Conservation (phyloP, 306 rosid genomes). For the Glycine latifolia region DNA sequence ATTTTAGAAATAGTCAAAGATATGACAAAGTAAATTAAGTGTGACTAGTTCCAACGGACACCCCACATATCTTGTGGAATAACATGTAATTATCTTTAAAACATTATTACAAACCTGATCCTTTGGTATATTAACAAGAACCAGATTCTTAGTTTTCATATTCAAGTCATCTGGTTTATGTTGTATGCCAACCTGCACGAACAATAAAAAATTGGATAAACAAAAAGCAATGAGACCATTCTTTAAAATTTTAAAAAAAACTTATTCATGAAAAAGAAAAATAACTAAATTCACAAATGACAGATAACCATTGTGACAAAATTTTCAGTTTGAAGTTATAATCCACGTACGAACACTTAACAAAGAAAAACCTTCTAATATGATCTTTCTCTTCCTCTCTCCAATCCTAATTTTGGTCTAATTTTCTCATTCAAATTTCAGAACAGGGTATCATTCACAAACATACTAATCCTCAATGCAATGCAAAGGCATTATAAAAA, state of each 20-base stretch:
- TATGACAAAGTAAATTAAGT: background rate
- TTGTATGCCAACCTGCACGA: constrained; percentile 83
- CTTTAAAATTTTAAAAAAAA: background rate
- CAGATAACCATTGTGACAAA: background rate
- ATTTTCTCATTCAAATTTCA: background rate
- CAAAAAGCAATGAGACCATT: constrained; percentile 5
- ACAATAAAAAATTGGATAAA: constrained; percentile 39
- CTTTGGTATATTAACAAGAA: constrained; percentile 61
- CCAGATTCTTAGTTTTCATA: constrained; percentile 68
- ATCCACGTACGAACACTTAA: constrained; percentile 1
- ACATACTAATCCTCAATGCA: too few relatives aligned
- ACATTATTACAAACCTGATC: constrained; percentile 71
- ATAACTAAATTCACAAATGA: constrained; percentile 1
- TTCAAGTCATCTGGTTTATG: constrained; percentile 65
- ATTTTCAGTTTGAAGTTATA: constrained; percentile 2
- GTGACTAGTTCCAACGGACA: constrained; percentile 1
- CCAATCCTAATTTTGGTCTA: background rate
- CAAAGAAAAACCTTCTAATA: constrained; percentile 9
- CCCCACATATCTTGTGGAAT: background rate
- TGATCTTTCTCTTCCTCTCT: background rate
- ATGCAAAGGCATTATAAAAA: background rate
- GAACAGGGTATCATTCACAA: too few relatives aligned
- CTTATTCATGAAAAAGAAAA: background rate
- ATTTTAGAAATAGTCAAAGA: constrained; percentile 36
- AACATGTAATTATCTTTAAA: background rate